Base-by-base conservation (phyloP, 176 grass and related monocot genomes). In the Carex parvula region DNA sequence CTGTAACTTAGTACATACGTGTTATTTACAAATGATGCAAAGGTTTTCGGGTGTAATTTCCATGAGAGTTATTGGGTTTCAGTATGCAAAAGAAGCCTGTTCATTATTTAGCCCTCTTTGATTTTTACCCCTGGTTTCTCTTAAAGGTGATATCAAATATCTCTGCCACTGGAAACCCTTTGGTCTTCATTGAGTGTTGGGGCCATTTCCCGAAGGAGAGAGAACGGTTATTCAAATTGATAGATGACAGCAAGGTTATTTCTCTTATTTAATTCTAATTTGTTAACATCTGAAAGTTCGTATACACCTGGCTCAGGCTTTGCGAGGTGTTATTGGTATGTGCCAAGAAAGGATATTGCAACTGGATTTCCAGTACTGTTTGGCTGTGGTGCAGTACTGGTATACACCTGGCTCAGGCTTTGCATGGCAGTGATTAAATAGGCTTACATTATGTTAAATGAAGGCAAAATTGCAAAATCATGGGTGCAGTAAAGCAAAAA, bases 61-160 rank as follows among this genome's bases (percentile, higher is more conserved):
- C 20, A 50, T 24, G 4, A 21, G 22, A 52, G 41, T 52, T 26
- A 53, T 29, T 52, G n/a, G 18, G 21, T 39, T 71, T 74, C 44
- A 54, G 30, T 54, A 52, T 76, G 5, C 48, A 54, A 52, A 30
- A 55, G 21, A 76, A 50, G 46, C 48, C 20, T 55, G 56, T 76
- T 30, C 30, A 76, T 76, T 54, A 15, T 76, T 29, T 76, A 14
- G 22, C 20, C 39, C 46, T 54, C 24, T 16, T 54, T 26, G 13
- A 29, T 74, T n/a, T 74, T 7, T 6, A 76, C 72, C 54, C 10
- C 24, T 29, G 44, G 13, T 55, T 54, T 76, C 5, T 55, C 48
- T 54, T 54, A 24, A 88, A 98, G 95, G 95, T 98, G 30, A 65
- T 95, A 18, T 98, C 95, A 85, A 98, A 98, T 94, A 86, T 98